A percentile compares a stretch with the other conserved stretches of the same genome.
Conservation (phyloP, 805 yeast species). For the Hanseniaspora nectarophila region DNA sequence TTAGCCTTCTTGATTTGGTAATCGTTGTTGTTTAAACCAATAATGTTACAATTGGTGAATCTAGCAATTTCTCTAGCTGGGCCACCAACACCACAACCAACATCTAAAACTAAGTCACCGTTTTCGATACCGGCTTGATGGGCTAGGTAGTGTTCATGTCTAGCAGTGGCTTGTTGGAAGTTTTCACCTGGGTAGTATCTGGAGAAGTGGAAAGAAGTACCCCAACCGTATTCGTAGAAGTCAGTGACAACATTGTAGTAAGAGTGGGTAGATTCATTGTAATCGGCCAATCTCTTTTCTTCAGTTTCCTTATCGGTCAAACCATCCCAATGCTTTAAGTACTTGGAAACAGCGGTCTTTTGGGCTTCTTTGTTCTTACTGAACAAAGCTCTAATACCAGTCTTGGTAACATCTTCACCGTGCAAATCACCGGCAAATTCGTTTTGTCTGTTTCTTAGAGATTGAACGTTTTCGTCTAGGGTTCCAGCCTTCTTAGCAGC, state of each 20-base stretch:
- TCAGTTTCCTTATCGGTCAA: conserved; percentile 65
- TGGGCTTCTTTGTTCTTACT: conserved; percentile 70
- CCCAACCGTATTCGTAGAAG: conserved; percentile 99
- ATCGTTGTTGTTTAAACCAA: conserved; percentile 92
- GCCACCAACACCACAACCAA: conserved; percentile 99
- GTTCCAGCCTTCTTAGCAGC: neutral
- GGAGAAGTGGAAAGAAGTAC: conserved; percentile 93
- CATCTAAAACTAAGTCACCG: conserved; percentile 83
- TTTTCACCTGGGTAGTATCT: conserved; percentile 89
- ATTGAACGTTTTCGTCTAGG: conserved; percentile 1
- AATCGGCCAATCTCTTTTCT: conserved; percentile 62
- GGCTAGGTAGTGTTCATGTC: conserved; percentile 94
- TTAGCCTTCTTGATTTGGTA: conserved; percentile 90
- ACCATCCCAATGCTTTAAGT: conserved; percentile 96
- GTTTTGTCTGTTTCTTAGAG: conserved; percentile 31
- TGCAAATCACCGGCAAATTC: conserved; percentile 77
- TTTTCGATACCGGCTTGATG: conserved; percentile 67
- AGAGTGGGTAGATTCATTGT: conserved; percentile 83
- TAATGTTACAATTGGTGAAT: conserved; percentile 75
- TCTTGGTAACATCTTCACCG: conserved; percentile 54
- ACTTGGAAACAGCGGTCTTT: conserved; percentile 72
- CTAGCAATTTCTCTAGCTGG: conserved; percentile 94
- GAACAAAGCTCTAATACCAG: conserved; percentile 67
- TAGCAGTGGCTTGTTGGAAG: conserved; percentile 85
- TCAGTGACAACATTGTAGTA: conserved; percentile 95